A percentile compares a stretch with the other conserved stretches of the same genome.
Evolutionary conservation across 2,329 filamentous ascomycete genomes (phyloP).

Genomic region (Xylaria sp.): DNA sequence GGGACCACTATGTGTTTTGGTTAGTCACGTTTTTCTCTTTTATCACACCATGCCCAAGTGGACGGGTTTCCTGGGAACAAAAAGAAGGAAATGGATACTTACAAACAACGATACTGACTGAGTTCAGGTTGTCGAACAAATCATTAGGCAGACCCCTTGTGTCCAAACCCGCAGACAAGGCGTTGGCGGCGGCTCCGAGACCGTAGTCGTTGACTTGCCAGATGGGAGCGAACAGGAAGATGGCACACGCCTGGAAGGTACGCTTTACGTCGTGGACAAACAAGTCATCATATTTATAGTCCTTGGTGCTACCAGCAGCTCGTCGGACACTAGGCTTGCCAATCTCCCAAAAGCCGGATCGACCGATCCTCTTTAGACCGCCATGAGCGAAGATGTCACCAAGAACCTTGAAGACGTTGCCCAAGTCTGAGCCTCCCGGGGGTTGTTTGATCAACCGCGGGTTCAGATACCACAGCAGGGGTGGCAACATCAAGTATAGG

Average conservation of each 20-base stretch:
- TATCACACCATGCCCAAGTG: too few relatives aligned
- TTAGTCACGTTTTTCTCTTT: constrained; percentile 28
- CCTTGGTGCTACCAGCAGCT: constrained; percentile 51
- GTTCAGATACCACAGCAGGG: constrained; percentile 66
- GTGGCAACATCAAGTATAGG: constrained; percentile 68
- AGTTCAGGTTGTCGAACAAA: constrained; percentile 56
- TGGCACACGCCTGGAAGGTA: constrained; percentile 65
- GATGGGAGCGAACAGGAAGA: constrained; percentile 56
- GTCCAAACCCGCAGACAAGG: constrained; percentile 54
- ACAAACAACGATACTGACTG: constrained; percentile 54
- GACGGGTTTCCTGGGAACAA: neutral
- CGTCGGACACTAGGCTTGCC: constrained; percentile 63
- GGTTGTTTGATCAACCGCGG: constrained; percentile 66
- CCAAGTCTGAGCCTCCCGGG: constrained; percentile 73
- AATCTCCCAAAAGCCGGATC: constrained; percentile 61
- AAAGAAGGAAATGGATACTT: constrained; percentile 26
- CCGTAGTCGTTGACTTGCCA: constrained; percentile 51
- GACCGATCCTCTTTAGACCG: constrained; percentile 44
- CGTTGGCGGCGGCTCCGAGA: constrained; percentile 56
- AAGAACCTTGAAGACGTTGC: constrained; percentile 52
- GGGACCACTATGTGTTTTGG: constrained; percentile 47
- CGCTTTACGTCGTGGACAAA: constrained; percentile 71
- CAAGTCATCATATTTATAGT: constrained; percentile 65
- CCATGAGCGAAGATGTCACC: constrained; percentile 51
- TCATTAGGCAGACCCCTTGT: constrained; percentile 58